Evolutionary conservation across 805 yeast genomes (phyloP).

Genomic region (Scheffersomyces stipitis): DNA sequence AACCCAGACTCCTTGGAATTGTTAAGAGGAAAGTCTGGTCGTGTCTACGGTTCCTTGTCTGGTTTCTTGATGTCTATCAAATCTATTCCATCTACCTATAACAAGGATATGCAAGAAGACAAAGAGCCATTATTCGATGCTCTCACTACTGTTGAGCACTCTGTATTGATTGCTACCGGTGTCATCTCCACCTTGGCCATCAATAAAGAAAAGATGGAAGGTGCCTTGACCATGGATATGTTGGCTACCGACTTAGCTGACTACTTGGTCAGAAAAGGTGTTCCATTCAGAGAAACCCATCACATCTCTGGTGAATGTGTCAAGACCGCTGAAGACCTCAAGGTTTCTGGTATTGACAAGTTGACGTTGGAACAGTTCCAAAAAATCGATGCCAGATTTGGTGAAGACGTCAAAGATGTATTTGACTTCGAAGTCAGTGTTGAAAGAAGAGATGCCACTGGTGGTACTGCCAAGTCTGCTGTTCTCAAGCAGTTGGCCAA

Average conservation of each 20-base stretch:
- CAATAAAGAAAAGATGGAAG: conserved; percentile 73
- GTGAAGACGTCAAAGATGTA: conserved; percentile 75
- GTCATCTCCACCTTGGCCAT: conserved; percentile 85
- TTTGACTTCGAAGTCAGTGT: conserved; percentile 92
- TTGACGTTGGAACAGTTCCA: conserved; percentile 76
- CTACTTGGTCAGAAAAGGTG: conserved; percentile 95
- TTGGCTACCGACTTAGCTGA: conserved; percentile 98
- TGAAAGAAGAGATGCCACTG: conserved; percentile 94
- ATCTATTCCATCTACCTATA: conserved; percentile 96
- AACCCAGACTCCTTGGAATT: conserved; percentile 96
- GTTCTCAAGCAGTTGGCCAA: conserved; percentile 68
- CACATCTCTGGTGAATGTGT: conserved; percentile 99
- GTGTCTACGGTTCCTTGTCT: conserved; percentile 91
- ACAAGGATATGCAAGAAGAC: conserved; percentile 98
- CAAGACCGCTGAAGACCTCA: conserved; percentile 77
- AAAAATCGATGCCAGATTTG: conserved; percentile 77
- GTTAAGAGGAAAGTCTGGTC: conserved; percentile 94
- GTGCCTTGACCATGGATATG: conserved; percentile 97
- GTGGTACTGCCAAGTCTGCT: conserved; percentile 94
- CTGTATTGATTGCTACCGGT: conserved; percentile 92
- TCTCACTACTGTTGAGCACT: conserved; percentile 87
- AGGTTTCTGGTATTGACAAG: conserved; percentile 82
- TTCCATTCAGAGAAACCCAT: conserved; percentile 98
- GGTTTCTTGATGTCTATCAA: conserved; percentile 96
- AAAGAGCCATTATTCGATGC: conserved; percentile 97